Evolutionary conservation across 176 grass and related monocot species (phyloP), one percentile per base, ranked within the genome.

Genomic region (Dactylis glomerata): DNA sequence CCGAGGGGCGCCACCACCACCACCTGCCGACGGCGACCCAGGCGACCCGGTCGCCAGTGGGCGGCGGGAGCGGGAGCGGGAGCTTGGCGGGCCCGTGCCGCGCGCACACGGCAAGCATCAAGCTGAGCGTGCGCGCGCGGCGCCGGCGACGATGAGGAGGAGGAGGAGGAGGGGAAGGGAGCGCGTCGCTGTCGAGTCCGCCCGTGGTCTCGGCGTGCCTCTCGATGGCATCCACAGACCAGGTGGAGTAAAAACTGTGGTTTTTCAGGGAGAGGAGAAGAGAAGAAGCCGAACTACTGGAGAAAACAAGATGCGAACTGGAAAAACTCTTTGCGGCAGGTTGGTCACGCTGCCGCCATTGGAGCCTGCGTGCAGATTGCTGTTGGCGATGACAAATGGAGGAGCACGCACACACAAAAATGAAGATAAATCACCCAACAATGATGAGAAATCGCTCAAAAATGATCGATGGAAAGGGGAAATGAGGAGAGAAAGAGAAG

Each of bases 71-170:
- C 79, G 86, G 55, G 67, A 36, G 64, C 61, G 58, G 75, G 65
- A 83, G 67, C 80, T 86, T 90, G 20, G 68, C 84, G 57, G 77
- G 83, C 26, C 87, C 82, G 82, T 77, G 69, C 36, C 38, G 64
- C 28, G 80, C 85, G 80, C 93, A 94, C 63, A 90, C 54, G 61
- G 83, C 88, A 33, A 99, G 83, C 96, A 98, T 98, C 81, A 62
- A 75, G 68, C 56, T 20, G 12, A 15, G 33, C 55, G 54, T 27
- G 56, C 45, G 54, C 57, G 13, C 69, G 36, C 63, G 75, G 70
- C 36, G 83, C 26, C 51, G 72, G 27, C 49, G 78, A 40, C 56
- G 44, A 50, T n/a, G 84, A 41, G 20, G 51, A 62, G 10, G 37
- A 76, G 42, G 55, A 42, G 42, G 78, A n/a, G 73, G 14, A 20